Conservation (phyloP, 768 basidiomycete genomes). For the Tylopilus felleus region DNA sequence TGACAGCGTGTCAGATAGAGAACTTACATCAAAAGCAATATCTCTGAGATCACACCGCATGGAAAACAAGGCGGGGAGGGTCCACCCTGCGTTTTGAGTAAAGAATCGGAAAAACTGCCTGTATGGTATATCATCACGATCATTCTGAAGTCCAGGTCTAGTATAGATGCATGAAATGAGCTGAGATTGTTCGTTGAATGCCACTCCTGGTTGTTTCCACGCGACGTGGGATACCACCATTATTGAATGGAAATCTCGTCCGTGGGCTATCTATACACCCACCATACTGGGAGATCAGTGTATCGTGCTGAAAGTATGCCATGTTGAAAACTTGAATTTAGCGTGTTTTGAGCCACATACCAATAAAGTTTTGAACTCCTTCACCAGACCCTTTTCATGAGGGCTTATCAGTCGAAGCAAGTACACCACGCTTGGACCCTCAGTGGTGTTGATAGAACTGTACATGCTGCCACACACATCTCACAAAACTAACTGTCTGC, state of each 20-base stretch:
- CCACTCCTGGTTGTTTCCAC: constrained; percentile 62
- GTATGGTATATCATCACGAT: not conserved
- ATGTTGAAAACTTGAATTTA: too few species aligned
- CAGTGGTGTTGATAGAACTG: too few species aligned
- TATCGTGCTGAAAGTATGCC: constrained; percentile 32
- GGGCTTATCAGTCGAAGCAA: constrained; percentile 74
- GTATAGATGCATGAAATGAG: constrained; percentile 63
- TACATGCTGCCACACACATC: too few species aligned
- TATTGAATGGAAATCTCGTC: constrained; percentile 85
- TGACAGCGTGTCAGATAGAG: not conserved
- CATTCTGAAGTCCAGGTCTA: not conserved
- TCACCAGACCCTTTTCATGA: constrained; percentile 72
- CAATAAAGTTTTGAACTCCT: constrained; percentile 62
- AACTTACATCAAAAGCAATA: constrained; percentile 77
- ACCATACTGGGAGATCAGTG: constrained; percentile 36
- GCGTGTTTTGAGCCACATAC: constrained; percentile 28
- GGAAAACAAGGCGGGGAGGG: constrained; percentile 77
- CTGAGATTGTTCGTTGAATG: constrained; percentile 76
- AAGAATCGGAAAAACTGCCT: constrained; percentile 80
- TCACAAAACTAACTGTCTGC: too few species aligned
- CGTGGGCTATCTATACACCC: constrained; percentile 70
- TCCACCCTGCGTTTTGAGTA: constrained; percentile 81
- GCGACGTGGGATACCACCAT: constrained; percentile 69
- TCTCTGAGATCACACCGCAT: constrained; percentile 79
- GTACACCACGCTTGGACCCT: too few species aligned